Conservation (phyloP, 2,329 filamentous ascomycete genomes). For the Xylaria sp. region DNA sequence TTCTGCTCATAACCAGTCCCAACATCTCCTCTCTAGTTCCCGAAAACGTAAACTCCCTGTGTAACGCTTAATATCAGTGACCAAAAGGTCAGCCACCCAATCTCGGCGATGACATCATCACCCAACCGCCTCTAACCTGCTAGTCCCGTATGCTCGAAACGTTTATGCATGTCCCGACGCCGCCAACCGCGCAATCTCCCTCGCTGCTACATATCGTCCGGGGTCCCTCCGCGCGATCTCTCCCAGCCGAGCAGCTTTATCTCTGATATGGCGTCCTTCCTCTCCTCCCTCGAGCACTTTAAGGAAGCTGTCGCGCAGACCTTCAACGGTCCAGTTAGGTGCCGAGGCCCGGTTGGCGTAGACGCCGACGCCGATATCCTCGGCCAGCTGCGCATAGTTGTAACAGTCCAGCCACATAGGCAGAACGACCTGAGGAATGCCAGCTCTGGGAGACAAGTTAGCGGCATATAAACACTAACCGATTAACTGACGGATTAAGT, state of each 20-base stretch:
- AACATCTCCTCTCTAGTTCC: neutral
- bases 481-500: too few species aligned
- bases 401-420: slow-evolving; percentile 39
- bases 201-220: slow-evolving; percentile 34
- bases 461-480: neutral
- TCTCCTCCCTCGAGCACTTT: slow-evolving; percentile 22
- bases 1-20: neutral
- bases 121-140: too few species aligned
- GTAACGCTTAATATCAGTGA: neutral
- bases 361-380: slow-evolving; percentile 36
- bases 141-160: too few species aligned
- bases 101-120: neutral
- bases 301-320: slow-evolving; percentile 33
- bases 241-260: slow-evolving; percentile 30
- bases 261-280: neutral
- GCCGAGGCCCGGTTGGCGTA: slow-evolving; percentile 31
- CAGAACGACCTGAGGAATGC: slow-evolving; percentile 36
- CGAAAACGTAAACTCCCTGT: neutral
- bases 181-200: slow-evolving; percentile 35
- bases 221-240: slow-evolving; percentile 26
- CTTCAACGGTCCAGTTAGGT: slow-evolving; percentile 30
- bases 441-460: slow-evolving; percentile 27
- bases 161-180: slow-evolving; percentile 18
- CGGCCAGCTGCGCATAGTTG: slow-evolving; percentile 35
- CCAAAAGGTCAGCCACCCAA: neutral